A percentile compares a stretch with the other conserved stretches of the same genome.
Conservation (phyloP, 2,329 filamentous ascomycete species). For the Arthrinium phaeospermum region DNA sequence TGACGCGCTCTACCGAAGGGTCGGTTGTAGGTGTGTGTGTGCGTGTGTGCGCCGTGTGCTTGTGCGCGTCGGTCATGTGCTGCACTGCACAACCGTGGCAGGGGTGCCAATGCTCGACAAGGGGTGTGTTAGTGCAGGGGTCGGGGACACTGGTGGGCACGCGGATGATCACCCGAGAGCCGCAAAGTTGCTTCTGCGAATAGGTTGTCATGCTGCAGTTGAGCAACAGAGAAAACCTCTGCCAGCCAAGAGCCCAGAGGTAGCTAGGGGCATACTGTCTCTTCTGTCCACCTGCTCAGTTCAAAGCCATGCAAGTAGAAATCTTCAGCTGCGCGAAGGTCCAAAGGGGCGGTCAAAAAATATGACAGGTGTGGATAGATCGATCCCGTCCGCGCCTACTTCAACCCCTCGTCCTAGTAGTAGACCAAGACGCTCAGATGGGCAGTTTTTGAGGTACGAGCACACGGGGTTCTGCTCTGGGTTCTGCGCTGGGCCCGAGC, state of each 20-base stretch:
- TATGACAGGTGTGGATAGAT: background rate
- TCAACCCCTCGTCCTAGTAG: background rate
- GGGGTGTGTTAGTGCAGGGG: background rate
- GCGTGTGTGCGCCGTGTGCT: background rate
- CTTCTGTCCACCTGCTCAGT: background rate
- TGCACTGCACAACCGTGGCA: background rate
- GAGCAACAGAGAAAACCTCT: background rate
- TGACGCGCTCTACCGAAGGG: background rate
- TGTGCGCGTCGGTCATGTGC: background rate
- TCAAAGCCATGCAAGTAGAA: background rate
- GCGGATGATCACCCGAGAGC: slow-evolving; percentile 14
- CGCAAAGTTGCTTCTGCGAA: background rate
- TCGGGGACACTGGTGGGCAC: slow-evolving; percentile 10
- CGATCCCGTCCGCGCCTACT: background rate
- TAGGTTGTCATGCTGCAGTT: background rate
- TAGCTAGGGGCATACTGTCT: background rate
- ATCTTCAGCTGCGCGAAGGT: background rate
- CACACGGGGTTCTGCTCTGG: background rate
- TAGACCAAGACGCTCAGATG: background rate
- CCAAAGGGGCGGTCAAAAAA: slow-evolving; percentile 3
- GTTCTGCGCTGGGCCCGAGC: background rate
- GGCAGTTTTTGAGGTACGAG: background rate
- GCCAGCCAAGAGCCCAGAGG: background rate
- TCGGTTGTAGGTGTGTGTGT: background rate
- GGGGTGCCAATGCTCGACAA: slow-evolving; percentile 11